Evolutionary conservation across 2,329 filamentous ascomycete genomes (phyloP), one percentile per base, ranked within the genome.

Genomic region (Dactylellina cionopaga): DNA sequence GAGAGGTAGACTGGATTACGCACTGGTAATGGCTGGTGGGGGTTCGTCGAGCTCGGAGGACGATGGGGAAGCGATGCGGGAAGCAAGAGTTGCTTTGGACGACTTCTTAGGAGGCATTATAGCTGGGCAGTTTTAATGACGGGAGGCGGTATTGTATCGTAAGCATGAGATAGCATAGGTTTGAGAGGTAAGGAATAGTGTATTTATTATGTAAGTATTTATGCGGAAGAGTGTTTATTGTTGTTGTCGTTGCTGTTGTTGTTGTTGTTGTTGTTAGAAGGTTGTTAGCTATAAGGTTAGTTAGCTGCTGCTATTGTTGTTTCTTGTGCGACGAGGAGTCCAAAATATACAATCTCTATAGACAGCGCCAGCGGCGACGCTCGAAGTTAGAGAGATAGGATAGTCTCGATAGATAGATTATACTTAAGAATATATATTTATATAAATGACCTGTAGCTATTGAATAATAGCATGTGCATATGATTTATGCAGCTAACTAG

Each of bases 51-150:
- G 49, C 4, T 63, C 49, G 19, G 58, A 64, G 3, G 66, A 70
- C 2, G 60, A 64, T n/a, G n/a, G n/a, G n/a, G n/a, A n/a, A 17
- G 31, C 31, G 3, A 65, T 11, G 19, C 47, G 60, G n/a, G 60
- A 44, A 9, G 52, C 29, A 2, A 58, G 33, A 13, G 66, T 58
- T 4, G 31, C 1, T 13, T 58, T 58, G n/a, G 66, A 33, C 13
- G 47, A 9, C 17, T 51, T 64, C 24, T 64, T 62, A 6, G 66
- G 66, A 22, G 66, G 66, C 66, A 71, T 71, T 19, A n/a, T 29
- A 19, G 33, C 29, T 39, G 17, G 44, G 25, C 24, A 24, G 22
- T n/a, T 56, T 13, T 13, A 41, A 43, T 22, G 31, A 13, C 33
- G n/a, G 5, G 35, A 47, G 22, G 13, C n/a, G 37, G 37, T 41